Evolutionary conservation across 495 filamentous ascomycete species (phyloP).

Genomic region (Aspergillus egyptiacus): DNA sequence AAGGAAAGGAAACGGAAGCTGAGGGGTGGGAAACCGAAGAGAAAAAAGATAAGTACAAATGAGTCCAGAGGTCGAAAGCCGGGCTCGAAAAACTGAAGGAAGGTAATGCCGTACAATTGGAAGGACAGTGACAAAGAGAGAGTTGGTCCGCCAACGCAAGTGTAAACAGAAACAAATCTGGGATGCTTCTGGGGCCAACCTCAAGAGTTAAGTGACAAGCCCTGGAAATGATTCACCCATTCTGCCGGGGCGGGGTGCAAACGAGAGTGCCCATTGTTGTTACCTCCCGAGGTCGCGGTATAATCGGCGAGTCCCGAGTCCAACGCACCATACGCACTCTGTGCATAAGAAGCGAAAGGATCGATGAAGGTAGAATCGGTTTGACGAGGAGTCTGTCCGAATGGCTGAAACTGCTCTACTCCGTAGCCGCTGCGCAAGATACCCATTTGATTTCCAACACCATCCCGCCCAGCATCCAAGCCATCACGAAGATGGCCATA

Average conservation of each 20-base stretch:
- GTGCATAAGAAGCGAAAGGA: conserved; percentile 32
- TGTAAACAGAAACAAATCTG: not conserved
- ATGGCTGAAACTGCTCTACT: conserved; percentile 36
- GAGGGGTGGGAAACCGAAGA: not conserved
- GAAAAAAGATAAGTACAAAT: conserved; percentile 4
- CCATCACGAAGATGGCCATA: conserved; percentile 27
- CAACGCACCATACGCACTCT: conserved; percentile 27
- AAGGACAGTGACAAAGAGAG: conserved; percentile 6
- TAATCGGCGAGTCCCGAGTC: conserved; percentile 37
- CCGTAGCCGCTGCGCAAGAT: conserved; percentile 32
- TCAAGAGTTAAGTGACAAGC: conserved; percentile 47
- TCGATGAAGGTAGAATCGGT: conserved; percentile 27
- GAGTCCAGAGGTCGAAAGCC: not conserved
- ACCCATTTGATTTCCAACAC: conserved; percentile 27
- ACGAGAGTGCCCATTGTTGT: conserved; percentile 26
- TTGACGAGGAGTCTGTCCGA: conserved; percentile 28
- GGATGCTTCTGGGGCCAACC: not conserved
- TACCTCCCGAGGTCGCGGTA: conserved; percentile 16
- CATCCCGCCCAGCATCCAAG: conserved; percentile 29
- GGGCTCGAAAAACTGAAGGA: not conserved
- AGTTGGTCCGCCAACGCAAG: not conserved
- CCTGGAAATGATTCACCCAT: conserved; percentile 44
- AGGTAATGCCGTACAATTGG: not conserved
- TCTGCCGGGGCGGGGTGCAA: conserved; percentile 37
- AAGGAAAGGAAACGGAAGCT: conserved; percentile 8